Base-by-base conservation (phyloP, 257 asterid genomes). In the Prunella vulgaris region DNA sequence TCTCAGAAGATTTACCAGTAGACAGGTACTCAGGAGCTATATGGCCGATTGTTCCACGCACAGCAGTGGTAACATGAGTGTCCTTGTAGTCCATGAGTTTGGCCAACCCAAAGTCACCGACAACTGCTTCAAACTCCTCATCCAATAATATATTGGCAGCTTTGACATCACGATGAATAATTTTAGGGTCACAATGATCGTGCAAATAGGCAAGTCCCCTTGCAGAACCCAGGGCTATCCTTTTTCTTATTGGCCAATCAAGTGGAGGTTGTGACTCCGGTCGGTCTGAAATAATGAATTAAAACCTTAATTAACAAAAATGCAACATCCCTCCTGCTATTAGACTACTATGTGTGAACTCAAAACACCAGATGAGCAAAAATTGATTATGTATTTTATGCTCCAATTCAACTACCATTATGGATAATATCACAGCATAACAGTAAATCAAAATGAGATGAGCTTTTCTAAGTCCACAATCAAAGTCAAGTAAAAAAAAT, bases 31-130 rank as follows among this genome's bases (percentile, higher is more conserved):
- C 98, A 0, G 98, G 98, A 67, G 95, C 87, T 53, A 90, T 86
- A 71, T 88, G 93, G 61, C 98, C 97, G 5, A 83, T 81, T 10
- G 98, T 93, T 60, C 95, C 97, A 59, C 95, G 92, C 25, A 93
- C 98, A 15, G 95, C 95, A 15, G 98, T 92, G 20, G 93, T 88
- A 12, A 90, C 96, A 74, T 93, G 97, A 71, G 98, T 90, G 71
- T 93, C 98, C 80, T 87, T 87, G 87, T 90, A 86, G 86, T 90
- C 98, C 97, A 93, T 90, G 69, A 93, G 92, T 81, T 85, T 90
- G 70, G 96, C 98, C 80, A 90, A 75, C 66, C 98, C 98, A 63
- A 93, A 93, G 70, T 88, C 98, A 28, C 98, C 96, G 30, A 93
- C 96, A 73, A 93, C 95, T 62, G 98, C 98, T 82, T 93, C 98